Conservation (phyloP, 208 protist genomes). For the Leishmania arabica region DNA sequence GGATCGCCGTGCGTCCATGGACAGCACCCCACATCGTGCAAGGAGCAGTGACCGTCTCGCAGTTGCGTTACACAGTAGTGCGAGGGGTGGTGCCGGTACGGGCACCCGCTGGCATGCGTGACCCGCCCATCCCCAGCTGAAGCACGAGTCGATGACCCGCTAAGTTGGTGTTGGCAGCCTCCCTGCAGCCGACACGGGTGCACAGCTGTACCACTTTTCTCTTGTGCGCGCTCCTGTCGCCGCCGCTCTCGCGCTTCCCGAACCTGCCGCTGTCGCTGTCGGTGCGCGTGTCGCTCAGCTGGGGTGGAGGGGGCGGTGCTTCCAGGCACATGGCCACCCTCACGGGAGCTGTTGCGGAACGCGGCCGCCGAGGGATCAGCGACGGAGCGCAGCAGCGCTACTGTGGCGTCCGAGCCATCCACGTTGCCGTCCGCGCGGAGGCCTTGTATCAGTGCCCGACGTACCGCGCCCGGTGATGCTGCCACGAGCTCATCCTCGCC, state of each 20-base stretch:
- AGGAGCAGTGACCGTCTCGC: conserved; percentile 37
- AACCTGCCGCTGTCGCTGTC: conserved; percentile 9
- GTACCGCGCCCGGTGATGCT: conserved; percentile 15
- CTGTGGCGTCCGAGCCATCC: background rate
- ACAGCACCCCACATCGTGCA: conserved; percentile 40
- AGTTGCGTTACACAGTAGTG: conserved; percentile 44
- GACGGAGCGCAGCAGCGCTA: background rate
- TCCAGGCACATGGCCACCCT: background rate
- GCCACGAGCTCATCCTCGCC: conserved; percentile 11
- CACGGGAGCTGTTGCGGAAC: background rate
- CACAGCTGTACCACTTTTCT: conserved; percentile 14
- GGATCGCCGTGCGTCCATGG: conserved; percentile 53
- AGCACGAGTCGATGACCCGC: background rate
- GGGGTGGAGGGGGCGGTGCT: conserved; percentile 3
- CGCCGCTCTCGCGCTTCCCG: conserved; percentile 34
- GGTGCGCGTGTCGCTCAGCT: conserved; percentile 19
- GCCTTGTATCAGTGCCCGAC: conserved; percentile 11
- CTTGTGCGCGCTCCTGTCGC: conserved; percentile 13
- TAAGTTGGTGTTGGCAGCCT: conserved; percentile 24
- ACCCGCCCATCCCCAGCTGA: background rate
- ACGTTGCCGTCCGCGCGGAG: background rate
- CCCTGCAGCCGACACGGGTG: conserved; percentile 64
- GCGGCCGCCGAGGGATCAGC: background rate
- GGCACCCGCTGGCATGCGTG: conserved; percentile 10
- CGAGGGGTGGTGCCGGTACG: conserved; percentile 39